phyloP scores from a whole-genome alignment of 805 yeast genomes.

The Ogataea zsoltii region DNA sequence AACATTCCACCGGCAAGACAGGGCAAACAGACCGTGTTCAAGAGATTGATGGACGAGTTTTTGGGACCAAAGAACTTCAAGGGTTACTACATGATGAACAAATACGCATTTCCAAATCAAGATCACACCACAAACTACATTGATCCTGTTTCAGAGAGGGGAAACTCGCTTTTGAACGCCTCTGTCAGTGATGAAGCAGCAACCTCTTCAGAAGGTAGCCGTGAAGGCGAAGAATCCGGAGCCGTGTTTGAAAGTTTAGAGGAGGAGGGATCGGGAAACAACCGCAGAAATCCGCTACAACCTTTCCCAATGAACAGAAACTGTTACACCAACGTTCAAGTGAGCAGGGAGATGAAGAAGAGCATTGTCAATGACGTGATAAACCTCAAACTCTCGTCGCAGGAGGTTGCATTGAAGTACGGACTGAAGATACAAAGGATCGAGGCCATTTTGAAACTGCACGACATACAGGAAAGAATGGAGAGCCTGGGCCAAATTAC shows the following conservation, averaged over 20 bases:
- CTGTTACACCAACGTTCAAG: conserved; percentile 64
- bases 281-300: conserved; percentile 40
- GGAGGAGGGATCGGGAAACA: conserved; percentile 8
- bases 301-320: conserved; percentile 82
- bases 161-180: conserved; percentile 31
- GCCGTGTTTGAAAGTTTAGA: conserved; percentile 8
- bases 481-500: conserved; percentile 52
- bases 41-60: conserved; percentile 67
- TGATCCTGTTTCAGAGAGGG: conserved; percentile 52
- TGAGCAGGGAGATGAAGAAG: conserved; percentile 59
- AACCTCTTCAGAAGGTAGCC: conserved; percentile 5
- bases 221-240: conserved; percentile 15
- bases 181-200: conserved; percentile 7
- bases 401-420: conserved; percentile 73
- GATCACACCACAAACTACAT: conserved; percentile 74
- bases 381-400: conserved; percentile 55
- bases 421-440: conserved; percentile 83
- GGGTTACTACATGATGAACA: conserved; percentile 79
- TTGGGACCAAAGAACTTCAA: conserved; percentile 82
- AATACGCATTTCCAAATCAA: conserved; percentile 66
- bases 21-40: conserved; percentile 52
- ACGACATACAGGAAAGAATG: conserved; percentile 65
- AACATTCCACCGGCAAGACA: conserved; percentile 38
- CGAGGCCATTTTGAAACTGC: conserved; percentile 80
- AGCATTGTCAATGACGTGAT: conserved; percentile 54